Conservation (phyloP, 139 green algal species). For the Closterium sp. region DNA sequence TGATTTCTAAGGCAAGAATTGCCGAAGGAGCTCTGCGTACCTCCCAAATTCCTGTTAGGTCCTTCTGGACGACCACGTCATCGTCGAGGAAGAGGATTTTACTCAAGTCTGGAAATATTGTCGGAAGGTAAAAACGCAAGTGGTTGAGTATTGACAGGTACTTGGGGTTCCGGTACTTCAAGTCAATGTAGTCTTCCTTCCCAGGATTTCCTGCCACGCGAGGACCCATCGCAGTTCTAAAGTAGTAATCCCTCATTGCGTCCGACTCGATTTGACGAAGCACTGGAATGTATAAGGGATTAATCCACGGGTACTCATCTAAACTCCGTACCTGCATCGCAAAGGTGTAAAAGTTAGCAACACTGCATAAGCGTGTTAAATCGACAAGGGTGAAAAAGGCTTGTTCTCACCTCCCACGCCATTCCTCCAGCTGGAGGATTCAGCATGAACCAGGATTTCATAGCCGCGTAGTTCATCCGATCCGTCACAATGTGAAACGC, state of each 20-base stretch:
- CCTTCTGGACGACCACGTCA: conserved; percentile 31
- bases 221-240: not conserved
- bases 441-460: conserved; percentile 30
- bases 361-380: not conserved
- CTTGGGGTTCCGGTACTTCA: conserved; percentile 47
- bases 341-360: not conserved
- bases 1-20: not conserved
- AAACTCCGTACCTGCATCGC: conserved; percentile 11
- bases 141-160: conserved; percentile 47
- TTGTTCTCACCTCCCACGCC: not conserved
- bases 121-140: conserved; percentile 43
- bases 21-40: not conserved
- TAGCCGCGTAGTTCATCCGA: conserved; percentile 35
- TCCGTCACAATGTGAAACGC: conserved; percentile 44
- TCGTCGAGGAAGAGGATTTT: conserved; percentile 22
- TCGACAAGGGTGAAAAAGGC: not conserved
- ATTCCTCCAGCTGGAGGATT: conserved; percentile 11
- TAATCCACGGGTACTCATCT: conserved; percentile 31
- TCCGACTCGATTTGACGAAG: conserved; percentile 13
- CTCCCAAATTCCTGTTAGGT: conserved; percentile 34
- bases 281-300: conserved; percentile 20
- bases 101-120: conserved; percentile 28
- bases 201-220: not conserved
- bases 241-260: conserved; percentile 7
- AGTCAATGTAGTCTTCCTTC: conserved; percentile 18